Percentiles rank a stretch among this genome's conserved stretches.
Evolutionary conservation across 2,329 filamentous ascomycete genomes (phyloP).

Genomic region (Hirsutella minnesotensis): DNA sequence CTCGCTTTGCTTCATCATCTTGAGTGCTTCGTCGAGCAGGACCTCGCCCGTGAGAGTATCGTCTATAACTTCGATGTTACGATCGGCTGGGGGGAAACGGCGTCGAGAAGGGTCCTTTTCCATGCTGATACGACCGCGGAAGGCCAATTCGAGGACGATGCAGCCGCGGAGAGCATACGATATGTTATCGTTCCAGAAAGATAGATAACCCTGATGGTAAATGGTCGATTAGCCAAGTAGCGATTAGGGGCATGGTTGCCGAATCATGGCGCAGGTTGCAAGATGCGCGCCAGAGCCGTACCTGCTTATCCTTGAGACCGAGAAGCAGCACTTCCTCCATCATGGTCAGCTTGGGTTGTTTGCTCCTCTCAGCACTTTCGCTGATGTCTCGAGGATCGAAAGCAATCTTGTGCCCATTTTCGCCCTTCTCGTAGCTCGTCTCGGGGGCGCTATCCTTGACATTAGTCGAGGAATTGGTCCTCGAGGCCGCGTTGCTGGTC

Average conservation of each 20-base stretch:
- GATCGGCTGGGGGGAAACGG: slow-evolving; percentile 84
- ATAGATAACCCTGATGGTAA: slow-evolving; percentile 70
- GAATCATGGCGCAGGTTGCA: not conserved
- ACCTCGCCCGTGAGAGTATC: slow-evolving; percentile 95
- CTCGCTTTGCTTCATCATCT: slow-evolving; percentile 99
- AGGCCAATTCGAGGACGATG: slow-evolving; percentile 95
- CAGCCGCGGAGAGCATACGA: slow-evolving; percentile 95
- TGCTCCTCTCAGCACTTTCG: slow-evolving; percentile 90
- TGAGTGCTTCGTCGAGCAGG: slow-evolving; percentile 89
- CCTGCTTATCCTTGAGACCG: slow-evolving; percentile 97
- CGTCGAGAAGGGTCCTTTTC: slow-evolving; percentile 88
- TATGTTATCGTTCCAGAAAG: slow-evolving; percentile 99
- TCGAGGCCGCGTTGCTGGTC: slow-evolving; percentile 41
- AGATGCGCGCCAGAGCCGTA: slow-evolving; percentile 28
- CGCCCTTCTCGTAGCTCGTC: slow-evolving; percentile 82
- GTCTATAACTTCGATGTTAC: slow-evolving; percentile 93
- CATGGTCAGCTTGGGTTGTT: slow-evolving; percentile 94
- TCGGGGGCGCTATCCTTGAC: slow-evolving; percentile 45
- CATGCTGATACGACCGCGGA: slow-evolving; percentile 95
- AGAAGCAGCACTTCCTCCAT: slow-evolving; percentile 97
- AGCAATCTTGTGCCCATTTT: slow-evolving; percentile 97
- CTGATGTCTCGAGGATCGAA: slow-evolving; percentile 95
- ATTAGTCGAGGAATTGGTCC: slow-evolving; percentile 44
- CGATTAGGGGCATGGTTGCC: no score
- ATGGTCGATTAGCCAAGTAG: not conserved